Conservation (phyloP, 2,329 filamentous ascomycete genomes). For the Phialophora macrospora region DNA sequence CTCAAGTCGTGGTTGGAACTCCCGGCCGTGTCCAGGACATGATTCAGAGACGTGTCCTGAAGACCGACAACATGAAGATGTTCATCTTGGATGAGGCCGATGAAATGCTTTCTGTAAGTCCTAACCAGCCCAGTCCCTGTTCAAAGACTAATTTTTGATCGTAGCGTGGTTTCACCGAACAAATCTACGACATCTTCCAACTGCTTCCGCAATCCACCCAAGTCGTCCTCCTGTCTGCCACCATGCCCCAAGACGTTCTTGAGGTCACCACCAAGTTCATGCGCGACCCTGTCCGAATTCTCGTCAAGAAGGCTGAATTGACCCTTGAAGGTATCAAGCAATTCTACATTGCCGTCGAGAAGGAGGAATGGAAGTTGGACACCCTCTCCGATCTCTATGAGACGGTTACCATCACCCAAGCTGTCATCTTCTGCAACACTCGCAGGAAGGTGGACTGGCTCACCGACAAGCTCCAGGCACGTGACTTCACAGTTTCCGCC, state of each 20-base stretch:
- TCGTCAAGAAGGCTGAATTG: conserved; percentile 99
- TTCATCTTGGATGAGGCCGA: conserved; percentile 99
- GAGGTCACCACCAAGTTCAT: conserved; percentile 99
- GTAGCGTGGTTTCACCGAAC: conserved; percentile 96
- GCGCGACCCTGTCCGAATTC: conserved; percentile 97
- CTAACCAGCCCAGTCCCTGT: conserved; percentile 36
- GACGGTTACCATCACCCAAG: conserved; percentile 98
- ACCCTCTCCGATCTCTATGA: conserved; percentile 99
- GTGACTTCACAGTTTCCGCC: conserved; percentile 98
- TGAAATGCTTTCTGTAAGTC: conserved; percentile 90
- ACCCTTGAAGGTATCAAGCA: conserved; percentile 99
- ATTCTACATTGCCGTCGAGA: conserved; percentile 99
- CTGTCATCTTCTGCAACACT: conserved; percentile 99
- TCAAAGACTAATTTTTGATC: conserved; percentile 36
- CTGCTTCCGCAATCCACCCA: conserved; percentile 97
- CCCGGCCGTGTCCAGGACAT: conserved; percentile 99
- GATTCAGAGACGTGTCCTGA: conserved; percentile 97
- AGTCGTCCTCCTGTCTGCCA: conserved; percentile 96
- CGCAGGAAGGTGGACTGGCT: conserved; percentile 99
- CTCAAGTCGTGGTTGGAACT: conserved; percentile 96
- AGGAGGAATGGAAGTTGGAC: conserved; percentile 99
- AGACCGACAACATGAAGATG: conserved; percentile 99
- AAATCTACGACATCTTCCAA: conserved; percentile 99
- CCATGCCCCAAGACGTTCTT: conserved; percentile 98
- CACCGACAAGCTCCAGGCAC: conserved; percentile 96